phyloP scores from a whole-genome alignment of 306 rosid species.

The Mimosa pudica region DNA sequence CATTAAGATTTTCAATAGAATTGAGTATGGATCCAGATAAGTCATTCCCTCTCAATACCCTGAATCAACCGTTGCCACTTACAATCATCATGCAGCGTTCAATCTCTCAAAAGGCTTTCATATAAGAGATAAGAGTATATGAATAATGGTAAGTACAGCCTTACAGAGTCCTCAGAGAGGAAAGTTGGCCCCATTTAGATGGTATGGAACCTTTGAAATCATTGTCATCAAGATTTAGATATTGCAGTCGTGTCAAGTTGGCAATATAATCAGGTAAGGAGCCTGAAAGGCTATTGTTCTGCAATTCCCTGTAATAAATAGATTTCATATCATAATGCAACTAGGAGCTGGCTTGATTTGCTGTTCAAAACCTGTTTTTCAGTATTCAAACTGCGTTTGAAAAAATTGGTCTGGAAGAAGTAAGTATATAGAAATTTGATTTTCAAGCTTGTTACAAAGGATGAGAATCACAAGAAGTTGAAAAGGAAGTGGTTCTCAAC shows the following conservation, averaged over 20 bases:
- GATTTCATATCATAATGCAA: background rate
- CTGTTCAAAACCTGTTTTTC: background rate
- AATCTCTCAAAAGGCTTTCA: conserved; percentile 12
- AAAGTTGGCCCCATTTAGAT: conserved; percentile 63
- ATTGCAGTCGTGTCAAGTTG: conserved; percentile 66
- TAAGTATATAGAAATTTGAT: background rate
- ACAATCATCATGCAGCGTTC: background rate
- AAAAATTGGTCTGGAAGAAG: background rate
- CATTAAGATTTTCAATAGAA: conserved; percentile 44
- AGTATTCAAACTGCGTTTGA: background rate
- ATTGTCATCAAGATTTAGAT: conserved; percentile 78
- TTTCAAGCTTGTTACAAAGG: conserved; percentile 16
- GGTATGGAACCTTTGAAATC: conserved; percentile 72
- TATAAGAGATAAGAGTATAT: conserved; percentile 7
- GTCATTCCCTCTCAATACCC: conserved; percentile 51
- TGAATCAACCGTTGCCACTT: conserved; percentile 34
- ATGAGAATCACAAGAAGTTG: background rate
- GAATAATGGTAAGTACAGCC: conserved; percentile 44
- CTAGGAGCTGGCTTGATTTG: background rate
- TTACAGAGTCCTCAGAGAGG: conserved; percentile 77
- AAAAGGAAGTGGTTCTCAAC: no score
- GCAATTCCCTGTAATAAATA: conserved; percentile 69
- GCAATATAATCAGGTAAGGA: conserved; percentile 74
- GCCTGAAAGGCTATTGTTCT: conserved; percentile 71
- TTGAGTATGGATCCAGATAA: conserved; percentile 53